phyloP scores from a whole-genome alignment of 2,329 filamentous ascomycete species.

The Gaeumannomyces tritici region DNA sequence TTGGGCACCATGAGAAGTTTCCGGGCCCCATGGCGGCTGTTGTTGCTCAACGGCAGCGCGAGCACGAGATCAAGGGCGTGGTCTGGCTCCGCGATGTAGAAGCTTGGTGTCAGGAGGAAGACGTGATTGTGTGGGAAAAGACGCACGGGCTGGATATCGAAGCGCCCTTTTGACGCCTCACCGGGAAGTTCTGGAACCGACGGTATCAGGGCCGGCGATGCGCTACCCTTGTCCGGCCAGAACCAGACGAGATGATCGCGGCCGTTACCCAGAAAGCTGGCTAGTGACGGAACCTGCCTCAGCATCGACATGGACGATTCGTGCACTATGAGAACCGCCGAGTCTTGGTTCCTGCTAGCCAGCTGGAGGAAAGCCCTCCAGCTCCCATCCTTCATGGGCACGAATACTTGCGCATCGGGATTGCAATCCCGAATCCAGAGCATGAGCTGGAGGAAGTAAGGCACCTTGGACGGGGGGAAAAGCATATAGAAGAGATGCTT shows the following conservation, averaged over 20 bases:
- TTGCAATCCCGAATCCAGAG: constrained; percentile 34
- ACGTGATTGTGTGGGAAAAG: constrained; percentile 34
- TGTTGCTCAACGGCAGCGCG: neutral
- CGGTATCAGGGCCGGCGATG: neutral
- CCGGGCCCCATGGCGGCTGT: neutral
- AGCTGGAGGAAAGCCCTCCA: constrained; percentile 34
- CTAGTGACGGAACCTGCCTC: constrained; percentile 28
- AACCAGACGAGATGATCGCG: constrained; percentile 24
- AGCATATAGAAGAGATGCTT: constrained; percentile 34
- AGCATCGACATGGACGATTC: constrained; percentile 28
- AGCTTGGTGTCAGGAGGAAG: constrained; percentile 40
- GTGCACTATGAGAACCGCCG: constrained; percentile 31
- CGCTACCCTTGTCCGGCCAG: constrained; percentile 21
- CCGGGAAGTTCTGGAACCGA: neutral
- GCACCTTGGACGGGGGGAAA: constrained; percentile 30
- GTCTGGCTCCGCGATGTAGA: constrained; percentile 33
- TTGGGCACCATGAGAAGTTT: neutral
- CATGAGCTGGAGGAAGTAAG: constrained; percentile 26
- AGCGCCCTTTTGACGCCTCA: neutral
- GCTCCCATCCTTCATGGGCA: constrained; percentile 28
- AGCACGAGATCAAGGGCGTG: constrained; percentile 24
- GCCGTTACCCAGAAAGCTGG: constrained; percentile 19
- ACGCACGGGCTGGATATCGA: constrained; percentile 14
- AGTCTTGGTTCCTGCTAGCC: constrained; percentile 12
- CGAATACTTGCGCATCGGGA: constrained; percentile 29